Evolutionary conservation across 2,329 filamentous ascomycete genomes (phyloP), one percentile per base, ranked within the genome.

Genomic region (Penicillium sp.): DNA sequence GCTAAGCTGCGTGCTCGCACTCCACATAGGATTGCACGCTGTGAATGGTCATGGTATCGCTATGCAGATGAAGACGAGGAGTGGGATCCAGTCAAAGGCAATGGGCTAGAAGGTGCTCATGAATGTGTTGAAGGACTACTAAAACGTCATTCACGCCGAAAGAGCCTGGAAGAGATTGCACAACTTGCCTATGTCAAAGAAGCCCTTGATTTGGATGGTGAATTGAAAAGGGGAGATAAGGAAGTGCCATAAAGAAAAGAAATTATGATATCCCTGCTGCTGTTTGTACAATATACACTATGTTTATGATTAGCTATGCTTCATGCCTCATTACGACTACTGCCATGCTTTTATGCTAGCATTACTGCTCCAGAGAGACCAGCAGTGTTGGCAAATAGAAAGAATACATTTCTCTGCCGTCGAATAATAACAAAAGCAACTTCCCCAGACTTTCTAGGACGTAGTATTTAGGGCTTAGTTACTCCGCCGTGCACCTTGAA

Each of bases 11-110:
- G 88, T 65, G 92, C 89, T 64, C 81, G 90, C 55, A 93, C 90
- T 0, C 93, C 89, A 52, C 94, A 99, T 70, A 87, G 92, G n/a
- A 97, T 99, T 60, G 94, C 94, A 1, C 82, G 94, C 35, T 90
- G 92, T 51, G 94, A 99, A 69, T 99, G 94, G 94, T 85, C 88
- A 48, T 99, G 94, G 94, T 86, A 91, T 60, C 85, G 89, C 59
- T 96, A 88, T 68, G 91, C 86, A 1, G 87, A 91, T 57, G 85
- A 88, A 11, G 89, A 95, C 55, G 91, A 91, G 35, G 91, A 96
- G 55, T 94, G 95, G 80, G 91, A 96, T 77, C 60, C 79, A 70
- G 63, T 85, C 83, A 82, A 83, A 57, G 84, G 82, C 5, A 79
- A 77, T 50, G 87, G 83, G 1, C 81, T 95, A 52, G 79, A 85